Base-by-base conservation (phyloP, 2,329 filamentous ascomycete species). In the Lasiodiplodia hormozganensis region DNA sequence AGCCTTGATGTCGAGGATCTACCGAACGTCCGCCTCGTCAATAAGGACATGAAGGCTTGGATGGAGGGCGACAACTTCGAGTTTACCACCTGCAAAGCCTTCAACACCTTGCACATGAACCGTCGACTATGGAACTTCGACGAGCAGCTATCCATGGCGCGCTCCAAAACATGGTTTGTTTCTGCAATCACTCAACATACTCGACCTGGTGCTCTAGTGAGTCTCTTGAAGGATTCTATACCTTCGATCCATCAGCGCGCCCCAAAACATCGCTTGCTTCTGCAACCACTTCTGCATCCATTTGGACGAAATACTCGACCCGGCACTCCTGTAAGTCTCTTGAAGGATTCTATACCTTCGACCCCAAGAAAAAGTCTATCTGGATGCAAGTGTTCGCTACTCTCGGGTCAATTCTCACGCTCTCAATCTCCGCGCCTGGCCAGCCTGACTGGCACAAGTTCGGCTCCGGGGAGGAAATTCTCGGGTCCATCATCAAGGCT, bases 361-460 rank as follows among this genome's bases (percentile, higher is more conserved):
- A 28, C 28, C 1, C 4, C 28, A 28, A 28, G 28, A 28, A 6
- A 5, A 28, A 6, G 0, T 28, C 4, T 5, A 28, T 49, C 14
- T 68, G 58, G 67, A 57, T 56, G 25, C 49, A 12, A 1, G 14
- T 64, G 7, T 54, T 62, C 34, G 12, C 31, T 4, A 14, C 54
- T 11, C 52, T 65, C 21, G 14, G n/a, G 7, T 18, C 31, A 0
- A n/a, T 69, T 12, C 2, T 12, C 8, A 52, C 38, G 6, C 47
- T 68, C 7, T 47, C 56, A 3, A 69, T 69, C 16, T 51, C 51
- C 6, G 51, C 62, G 4, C 57, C 58, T 7, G 60, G 58, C 11
- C 3, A 31, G n/a, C 53, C 57, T 12, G 40, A 68, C 11, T 69
- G 60, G 52, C 58, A 54, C n/a, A 34, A 25, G 2, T 52, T 51